Percentiles rank a stretch among this genome's conserved stretches.
Conservation (phyloP, 352 stramenopile genomes). For the Pythium myriotylum region DNA sequence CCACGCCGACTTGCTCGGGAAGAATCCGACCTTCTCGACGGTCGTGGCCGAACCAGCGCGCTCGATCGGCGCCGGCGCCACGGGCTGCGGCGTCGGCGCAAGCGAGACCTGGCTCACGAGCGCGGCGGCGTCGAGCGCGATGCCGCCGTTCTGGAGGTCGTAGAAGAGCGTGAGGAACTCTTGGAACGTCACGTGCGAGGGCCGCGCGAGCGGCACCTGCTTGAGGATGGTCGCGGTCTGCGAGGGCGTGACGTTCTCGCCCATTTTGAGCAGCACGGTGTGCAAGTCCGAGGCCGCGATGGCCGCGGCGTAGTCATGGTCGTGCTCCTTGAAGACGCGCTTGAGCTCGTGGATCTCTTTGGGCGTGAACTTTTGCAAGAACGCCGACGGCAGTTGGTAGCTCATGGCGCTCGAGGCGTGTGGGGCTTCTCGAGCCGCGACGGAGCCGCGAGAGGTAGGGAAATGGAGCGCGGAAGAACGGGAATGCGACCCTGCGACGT, state of each 20-base stretch:
- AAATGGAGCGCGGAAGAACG: not conserved
- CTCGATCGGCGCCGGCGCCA: not conserved
- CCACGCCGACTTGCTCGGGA: slow-evolving; percentile 22
- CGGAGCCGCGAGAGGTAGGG: not conserved
- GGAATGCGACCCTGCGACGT: slow-evolving; percentile 5
- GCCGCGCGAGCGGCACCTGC: slow-evolving; percentile 56
- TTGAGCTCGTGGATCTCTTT: slow-evolving; percentile 90
- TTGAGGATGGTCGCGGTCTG: slow-evolving; percentile 63
- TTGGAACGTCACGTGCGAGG: slow-evolving; percentile 63
- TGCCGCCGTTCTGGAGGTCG: slow-evolving; percentile 71
- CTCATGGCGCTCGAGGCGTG: slow-evolving; percentile 47
- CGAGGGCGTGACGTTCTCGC: slow-evolving; percentile 74
- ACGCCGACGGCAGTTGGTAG: slow-evolving; percentile 83
- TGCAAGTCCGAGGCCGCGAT: slow-evolving; percentile 52
- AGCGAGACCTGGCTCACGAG: slow-evolving; percentile 50
- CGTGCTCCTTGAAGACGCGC: slow-evolving; percentile 85
- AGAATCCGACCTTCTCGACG: slow-evolving; percentile 23
- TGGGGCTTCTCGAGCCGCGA: not conserved
- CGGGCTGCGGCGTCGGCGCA: slow-evolving; percentile 19
- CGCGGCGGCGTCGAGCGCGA: slow-evolving; percentile 49
- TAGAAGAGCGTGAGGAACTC: slow-evolving; percentile 83
- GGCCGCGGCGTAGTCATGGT: slow-evolving; percentile 66
- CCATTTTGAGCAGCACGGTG: slow-evolving; percentile 73
- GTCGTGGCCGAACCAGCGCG: not conserved
- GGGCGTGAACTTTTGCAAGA: slow-evolving; percentile 86